Evolutionary conservation across 23 red algal species (phyloP).

Genomic region (Gracilaria caudata): DNA sequence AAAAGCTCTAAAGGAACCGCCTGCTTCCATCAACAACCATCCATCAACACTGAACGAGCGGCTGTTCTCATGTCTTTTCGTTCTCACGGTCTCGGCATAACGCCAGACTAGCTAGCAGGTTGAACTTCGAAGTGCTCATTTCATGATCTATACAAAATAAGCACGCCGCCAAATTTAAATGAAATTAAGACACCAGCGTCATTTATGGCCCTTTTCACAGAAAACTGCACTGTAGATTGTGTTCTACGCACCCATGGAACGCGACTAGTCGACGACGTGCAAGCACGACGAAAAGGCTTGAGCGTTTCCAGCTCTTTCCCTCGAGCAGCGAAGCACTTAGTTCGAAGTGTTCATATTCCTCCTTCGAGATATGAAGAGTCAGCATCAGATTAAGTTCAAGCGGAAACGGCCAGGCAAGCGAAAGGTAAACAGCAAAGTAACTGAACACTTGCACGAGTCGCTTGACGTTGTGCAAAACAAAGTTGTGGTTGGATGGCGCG

Average conservation of each 20-base stretch:
- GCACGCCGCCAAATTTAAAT: neutral
- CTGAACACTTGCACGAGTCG: constrained; percentile 1
- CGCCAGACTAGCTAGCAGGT: neutral
- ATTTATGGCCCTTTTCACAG: neutral
- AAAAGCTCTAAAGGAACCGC: neutral
- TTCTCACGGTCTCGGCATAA: no score
- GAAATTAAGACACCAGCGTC: no score
- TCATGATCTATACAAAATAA: no score
- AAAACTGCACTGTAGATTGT: no score
- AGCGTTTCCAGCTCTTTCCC: no score
- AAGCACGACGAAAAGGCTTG: neutral
- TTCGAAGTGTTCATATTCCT: neutral
- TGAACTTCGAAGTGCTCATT: neutral
- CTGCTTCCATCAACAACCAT: neutral
- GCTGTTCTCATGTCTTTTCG: neutral
- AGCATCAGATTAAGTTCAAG: constrained; percentile 67
- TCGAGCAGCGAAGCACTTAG: no score
- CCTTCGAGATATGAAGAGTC: constrained; percentile 30
- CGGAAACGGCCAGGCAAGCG: neutral
- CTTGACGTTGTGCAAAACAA: constrained; percentile 32
- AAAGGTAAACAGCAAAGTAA: constrained; percentile 14
- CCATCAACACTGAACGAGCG: neutral
- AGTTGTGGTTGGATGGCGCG: constrained; percentile 50
- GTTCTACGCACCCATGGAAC: no score
- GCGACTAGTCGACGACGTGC: neutral